Percentiles rank a stretch among this genome's conserved stretches.
Evolutionary conservation across 441 rosid genomes (phyloP).

Genomic region (Gossypium lobatum): DNA sequence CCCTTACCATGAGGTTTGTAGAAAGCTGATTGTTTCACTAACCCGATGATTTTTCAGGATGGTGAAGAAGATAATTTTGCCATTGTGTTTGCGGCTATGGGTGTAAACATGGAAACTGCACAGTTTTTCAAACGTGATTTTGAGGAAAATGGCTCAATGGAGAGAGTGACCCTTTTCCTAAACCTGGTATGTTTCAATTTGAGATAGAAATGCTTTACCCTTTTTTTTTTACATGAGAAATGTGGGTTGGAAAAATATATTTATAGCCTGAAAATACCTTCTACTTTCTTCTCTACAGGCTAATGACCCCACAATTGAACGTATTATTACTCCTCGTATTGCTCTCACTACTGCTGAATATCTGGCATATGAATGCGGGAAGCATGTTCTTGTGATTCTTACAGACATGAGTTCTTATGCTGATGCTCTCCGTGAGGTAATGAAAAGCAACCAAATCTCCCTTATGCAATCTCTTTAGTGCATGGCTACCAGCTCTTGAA

Average conservation of each 20-base stretch:
- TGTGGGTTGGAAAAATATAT: background rate
- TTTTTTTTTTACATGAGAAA: background rate
- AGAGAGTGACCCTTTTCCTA: conserved; percentile 92
- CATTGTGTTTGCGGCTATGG: conserved; percentile 98
- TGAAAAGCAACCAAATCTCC: background rate
- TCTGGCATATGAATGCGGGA: conserved; percentile 97
- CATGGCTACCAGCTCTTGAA: background rate
- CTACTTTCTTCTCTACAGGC: conserved; percentile 45
- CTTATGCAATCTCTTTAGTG: background rate
- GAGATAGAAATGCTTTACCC: background rate
- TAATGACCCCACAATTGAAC: conserved; percentile 96
- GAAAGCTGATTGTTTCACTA: background rate
- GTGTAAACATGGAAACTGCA: conserved; percentile 99
- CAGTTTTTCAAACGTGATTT: conserved; percentile 98
- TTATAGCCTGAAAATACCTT: background rate
- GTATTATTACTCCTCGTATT: conserved; percentile 91
- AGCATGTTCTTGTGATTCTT: conserved; percentile 92
- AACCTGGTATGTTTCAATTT: conserved; percentile 57
- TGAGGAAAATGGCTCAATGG: conserved; percentile 99
- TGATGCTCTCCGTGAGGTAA: conserved; percentile 99
- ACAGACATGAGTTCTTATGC: conserved; percentile 99
- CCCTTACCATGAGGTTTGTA: background rate
- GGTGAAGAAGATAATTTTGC: conserved; percentile 94
- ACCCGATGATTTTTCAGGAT: conserved; percentile 39
- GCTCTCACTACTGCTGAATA: conserved; percentile 94